Conservation (phyloP, 768 basidiomycete species). For the Agrocybe praecox region DNA sequence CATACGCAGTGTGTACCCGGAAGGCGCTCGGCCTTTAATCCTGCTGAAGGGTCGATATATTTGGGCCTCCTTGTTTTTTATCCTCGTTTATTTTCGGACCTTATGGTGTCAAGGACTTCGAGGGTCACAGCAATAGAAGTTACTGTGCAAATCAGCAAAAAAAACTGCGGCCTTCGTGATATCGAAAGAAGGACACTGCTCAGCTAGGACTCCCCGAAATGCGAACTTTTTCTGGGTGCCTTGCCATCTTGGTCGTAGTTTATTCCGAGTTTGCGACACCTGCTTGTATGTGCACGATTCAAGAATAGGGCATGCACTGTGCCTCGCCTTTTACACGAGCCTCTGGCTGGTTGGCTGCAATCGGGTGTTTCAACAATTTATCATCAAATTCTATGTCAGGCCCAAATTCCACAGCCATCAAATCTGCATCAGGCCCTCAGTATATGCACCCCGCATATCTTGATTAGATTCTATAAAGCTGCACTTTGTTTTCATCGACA, state of each 20-base stretch:
- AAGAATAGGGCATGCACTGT: constrained; percentile 13
- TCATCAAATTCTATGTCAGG: constrained; percentile 28
- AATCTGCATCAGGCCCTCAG: constrained; percentile 28
- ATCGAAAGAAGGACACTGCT: not conserved
- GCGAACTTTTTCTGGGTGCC: constrained; percentile 10
- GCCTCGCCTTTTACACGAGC: constrained; percentile 29
- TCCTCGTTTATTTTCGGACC: constrained; percentile 20
- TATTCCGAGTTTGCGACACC: constrained; percentile 23
- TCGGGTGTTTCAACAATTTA: constrained; percentile 24
- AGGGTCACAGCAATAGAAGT: constrained; percentile 2
- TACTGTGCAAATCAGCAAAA: constrained; percentile 5
- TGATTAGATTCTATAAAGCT: constrained; percentile 21
- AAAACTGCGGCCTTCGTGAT: constrained; percentile 1
- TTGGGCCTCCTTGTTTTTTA: constrained; percentile 22
- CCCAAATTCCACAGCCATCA: constrained; percentile 27
- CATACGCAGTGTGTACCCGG: not conserved
- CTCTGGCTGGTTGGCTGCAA: constrained; percentile 22
- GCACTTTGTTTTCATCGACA: constrained; percentile 14
- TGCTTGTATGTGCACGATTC: constrained; percentile 14
- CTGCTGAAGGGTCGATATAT: constrained; percentile 8
- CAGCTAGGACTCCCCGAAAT: constrained; percentile 11
- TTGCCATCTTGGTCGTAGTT: constrained; percentile 18
- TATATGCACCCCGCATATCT: constrained; percentile 28
- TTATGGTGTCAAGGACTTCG: constrained; percentile 7
- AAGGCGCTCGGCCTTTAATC: not conserved